Base-by-base conservation (phyloP, 129 eudicot species). In the Helianthus tuberosus region DNA sequence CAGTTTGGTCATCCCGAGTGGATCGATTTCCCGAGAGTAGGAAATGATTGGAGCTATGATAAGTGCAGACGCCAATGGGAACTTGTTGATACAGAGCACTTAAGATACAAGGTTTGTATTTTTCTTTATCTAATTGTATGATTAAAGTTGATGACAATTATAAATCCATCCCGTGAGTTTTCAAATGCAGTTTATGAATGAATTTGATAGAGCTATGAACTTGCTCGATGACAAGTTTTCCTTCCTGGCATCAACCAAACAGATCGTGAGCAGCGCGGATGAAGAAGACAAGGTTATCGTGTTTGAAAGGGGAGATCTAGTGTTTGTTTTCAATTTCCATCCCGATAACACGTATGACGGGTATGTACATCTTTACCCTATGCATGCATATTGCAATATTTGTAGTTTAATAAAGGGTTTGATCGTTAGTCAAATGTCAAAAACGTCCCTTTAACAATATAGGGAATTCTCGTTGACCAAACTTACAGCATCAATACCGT, bases 1-100 rank as follows among this genome's bases (percentile, higher is more conserved):
- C 78, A 95, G 99, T 95, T 91, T 85, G 99, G 99, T 49, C 99
- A 95, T 84, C 99, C 99, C 11, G 99, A 95, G 54, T 95, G 99
- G 99, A 91, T 95, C 27, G 99, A 95, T 88, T 95, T 95, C 74
- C 99, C 99, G 1, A 88, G 99, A 91, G 82, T 80, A 74, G 99
- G 99, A 49, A 95, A 95, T 64, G 79, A 59, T 25, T 95, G 97
- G 97, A 91, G 96, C 71, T 85, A 89, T 29, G 97, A 89, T 15
- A 95, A 82, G 75, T 91, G 96, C 75, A 82, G 92, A 80, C 99
- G 99, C 79, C 99, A 95, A 58, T 95, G 97, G 99, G 84, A 95
- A 74, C 96, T 95, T 6, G 92, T 87, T 15, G 99, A 95, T 73
- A 84, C 88, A 15, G 96, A 89, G 41, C 97, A 95, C 80, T 68